phyloP scores from a whole-genome alignment of 2,329 filamentous ascomycete species.

The Arthroderma uncinatum region DNA sequence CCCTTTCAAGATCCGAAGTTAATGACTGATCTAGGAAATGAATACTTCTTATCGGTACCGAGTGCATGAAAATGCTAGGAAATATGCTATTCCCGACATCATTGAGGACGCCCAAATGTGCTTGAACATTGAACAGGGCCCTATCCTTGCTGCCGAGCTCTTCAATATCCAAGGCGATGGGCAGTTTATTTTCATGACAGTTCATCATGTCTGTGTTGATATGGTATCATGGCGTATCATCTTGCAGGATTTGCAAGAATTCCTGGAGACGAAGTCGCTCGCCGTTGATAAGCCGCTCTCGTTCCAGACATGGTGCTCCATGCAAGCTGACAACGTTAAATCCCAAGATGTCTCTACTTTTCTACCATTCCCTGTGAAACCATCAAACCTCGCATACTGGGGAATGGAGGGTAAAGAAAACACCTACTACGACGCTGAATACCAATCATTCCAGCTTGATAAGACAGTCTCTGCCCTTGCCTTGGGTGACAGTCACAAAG shows the following conservation, averaged over 20 bases:
- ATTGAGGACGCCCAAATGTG: constrained; percentile 21
- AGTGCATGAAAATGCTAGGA: constrained; percentile 11
- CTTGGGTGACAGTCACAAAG: constrained; percentile 23
- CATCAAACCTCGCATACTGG: constrained; percentile 30
- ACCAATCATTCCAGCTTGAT: constrained; percentile 26
- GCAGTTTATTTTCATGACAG: constrained; percentile 23
- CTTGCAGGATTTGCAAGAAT: constrained; percentile 14
- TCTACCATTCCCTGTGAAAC: constrained; percentile 22
- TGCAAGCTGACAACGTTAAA: constrained; percentile 22
- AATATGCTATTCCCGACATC: constrained; percentile 17
- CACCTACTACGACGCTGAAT: constrained; percentile 26
- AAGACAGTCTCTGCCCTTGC: constrained; percentile 24
- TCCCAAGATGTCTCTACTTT: constrained; percentile 3
- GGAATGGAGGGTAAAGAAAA: constrained; percentile 26
- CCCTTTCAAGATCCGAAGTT: constrained; percentile 14
- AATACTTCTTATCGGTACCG: constrained; percentile 11
- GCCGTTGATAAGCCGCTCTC: constrained; percentile 26
- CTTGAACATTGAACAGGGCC: constrained; percentile 25
- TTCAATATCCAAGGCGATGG: constrained; percentile 22
- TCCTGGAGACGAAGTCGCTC: constrained; percentile 24
- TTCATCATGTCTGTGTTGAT: constrained; percentile 25
- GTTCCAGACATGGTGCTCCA: constrained; percentile 31
- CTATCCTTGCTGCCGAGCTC: constrained; percentile 20
- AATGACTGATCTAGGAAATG: constrained; percentile 14
- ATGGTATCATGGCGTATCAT: constrained; percentile 17